phyloP scores from a whole-genome alignment of 176 grass and related monocot genomes.

The Tuctoria greenei region DNA sequence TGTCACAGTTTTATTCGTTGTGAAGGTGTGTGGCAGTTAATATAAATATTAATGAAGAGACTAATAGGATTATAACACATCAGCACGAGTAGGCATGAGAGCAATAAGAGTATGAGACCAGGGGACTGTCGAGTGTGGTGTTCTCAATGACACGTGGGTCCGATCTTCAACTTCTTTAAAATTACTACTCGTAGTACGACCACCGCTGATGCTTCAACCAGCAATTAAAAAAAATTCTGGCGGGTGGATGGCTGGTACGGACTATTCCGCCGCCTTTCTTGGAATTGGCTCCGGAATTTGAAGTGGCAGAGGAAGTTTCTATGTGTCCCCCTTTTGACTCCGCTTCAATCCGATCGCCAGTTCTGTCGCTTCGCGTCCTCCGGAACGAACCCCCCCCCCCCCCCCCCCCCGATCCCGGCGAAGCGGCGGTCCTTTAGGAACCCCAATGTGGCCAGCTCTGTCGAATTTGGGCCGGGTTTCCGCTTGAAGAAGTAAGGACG shows the following conservation, averaged over 20 bases:
- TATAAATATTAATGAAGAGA: no score
- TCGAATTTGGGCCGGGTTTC: background rate
- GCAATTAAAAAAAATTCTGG: conserved; percentile 2
- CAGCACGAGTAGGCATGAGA: no score
- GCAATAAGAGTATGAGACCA: no score
- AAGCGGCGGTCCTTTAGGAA: background rate
- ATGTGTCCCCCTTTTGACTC: background rate
- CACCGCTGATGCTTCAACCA: background rate
- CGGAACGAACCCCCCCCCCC: background rate
- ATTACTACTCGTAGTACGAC: background rate
- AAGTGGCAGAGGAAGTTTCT: background rate
- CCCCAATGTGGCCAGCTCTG: background rate
- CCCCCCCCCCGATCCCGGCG: background rate
- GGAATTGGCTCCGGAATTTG: conserved; percentile 32
- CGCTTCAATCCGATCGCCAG: background rate
- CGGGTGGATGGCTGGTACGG: background rate
- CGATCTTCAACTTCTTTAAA: background rate
- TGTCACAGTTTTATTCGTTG: no score
- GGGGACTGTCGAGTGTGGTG: background rate
- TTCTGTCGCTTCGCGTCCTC: background rate
- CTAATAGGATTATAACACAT: no score
- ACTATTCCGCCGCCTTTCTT: conserved; percentile 2
- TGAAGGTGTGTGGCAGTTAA: no score
- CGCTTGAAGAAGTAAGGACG: background rate
- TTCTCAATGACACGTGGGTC: conserved; percentile 26